Evolutionary conservation across 2,329 filamentous ascomycete species (phyloP).

Genomic region (Exophiala viscosa): DNA sequence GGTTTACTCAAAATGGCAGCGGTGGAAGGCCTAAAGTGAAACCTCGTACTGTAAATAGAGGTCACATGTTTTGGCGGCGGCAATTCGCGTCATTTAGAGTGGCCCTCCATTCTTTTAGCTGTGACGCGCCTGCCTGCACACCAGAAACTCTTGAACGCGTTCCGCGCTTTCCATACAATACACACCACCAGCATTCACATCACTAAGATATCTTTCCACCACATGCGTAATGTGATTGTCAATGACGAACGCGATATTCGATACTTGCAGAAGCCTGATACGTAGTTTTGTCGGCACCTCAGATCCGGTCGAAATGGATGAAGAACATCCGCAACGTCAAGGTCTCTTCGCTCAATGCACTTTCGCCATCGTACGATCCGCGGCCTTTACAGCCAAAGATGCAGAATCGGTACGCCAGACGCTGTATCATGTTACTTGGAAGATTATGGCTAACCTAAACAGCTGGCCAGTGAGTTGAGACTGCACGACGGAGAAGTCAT

Average conservation of each 20-base stretch:
- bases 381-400: conserved; percentile 37
- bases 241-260: conserved; percentile 13
- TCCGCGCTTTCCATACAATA: neutral
- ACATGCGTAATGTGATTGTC: neutral
- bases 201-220: neutral
- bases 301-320: conserved; percentile 13
- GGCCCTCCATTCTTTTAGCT: too few relatives aligned
- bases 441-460: conserved; percentile 1
- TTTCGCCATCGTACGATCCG: conserved; percentile 45
- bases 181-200: neutral
- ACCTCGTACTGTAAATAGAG: too few relatives aligned
- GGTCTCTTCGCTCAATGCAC: conserved; percentile 44
- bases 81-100: too few relatives aligned
- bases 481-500: conserved; percentile 49
- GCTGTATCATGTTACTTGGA: conserved; percentile 12
- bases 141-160: too few relatives aligned
- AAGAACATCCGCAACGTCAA: conserved; percentile 4
- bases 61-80: too few relatives aligned
- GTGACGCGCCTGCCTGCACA: too few relatives aligned
- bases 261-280: conserved; percentile 14
- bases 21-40: too few relatives aligned
- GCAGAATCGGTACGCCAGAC: conserved; percentile 39
- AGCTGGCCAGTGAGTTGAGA: conserved; percentile 48
- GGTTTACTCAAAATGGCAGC: too few relatives aligned
- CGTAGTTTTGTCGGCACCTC: conserved; percentile 16